A percentile compares a stretch with the other conserved stretches of the same genome.
Evolutionary conservation across 805 yeast species (phyloP).

Genomic region (Candida nemodendra): DNA sequence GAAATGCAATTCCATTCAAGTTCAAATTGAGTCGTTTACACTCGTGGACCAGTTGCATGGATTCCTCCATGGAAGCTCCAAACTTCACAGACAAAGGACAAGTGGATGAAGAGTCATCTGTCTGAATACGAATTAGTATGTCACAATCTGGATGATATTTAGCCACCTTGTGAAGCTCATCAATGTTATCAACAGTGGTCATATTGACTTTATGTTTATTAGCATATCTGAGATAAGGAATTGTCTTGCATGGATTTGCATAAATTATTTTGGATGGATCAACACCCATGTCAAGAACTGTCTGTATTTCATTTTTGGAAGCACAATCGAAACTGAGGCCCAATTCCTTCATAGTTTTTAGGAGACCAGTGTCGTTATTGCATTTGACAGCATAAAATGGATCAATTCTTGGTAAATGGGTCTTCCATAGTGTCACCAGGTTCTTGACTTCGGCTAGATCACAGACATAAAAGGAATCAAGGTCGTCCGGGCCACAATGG

Average conservation of each 20-base stretch:
- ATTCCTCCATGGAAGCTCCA: conserved; percentile 68
- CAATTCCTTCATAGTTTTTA: conserved; percentile 52
- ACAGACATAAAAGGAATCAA: conserved; percentile 84
- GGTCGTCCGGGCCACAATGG: conserved; percentile 57
- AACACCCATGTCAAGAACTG: conserved; percentile 60
- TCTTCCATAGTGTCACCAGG: conserved; percentile 62
- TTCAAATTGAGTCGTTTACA: conserved; percentile 63
- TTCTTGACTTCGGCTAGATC: conserved; percentile 73
- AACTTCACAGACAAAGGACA: conserved; percentile 86
- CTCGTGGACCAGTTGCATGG: conserved; percentile 52
- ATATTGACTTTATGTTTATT: conserved; percentile 51
- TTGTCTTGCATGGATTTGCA: conserved; percentile 94
- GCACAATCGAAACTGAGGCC: conserved; percentile 94
- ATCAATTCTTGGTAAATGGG: conserved; percentile 64
- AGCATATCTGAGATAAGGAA: conserved; percentile 76
- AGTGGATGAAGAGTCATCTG: conserved; percentile 85
- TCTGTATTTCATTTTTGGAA: conserved; percentile 77
- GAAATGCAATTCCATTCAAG: conserved; percentile 88
- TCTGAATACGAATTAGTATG: conserved; percentile 75
- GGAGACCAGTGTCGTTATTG: conserved; percentile 67
- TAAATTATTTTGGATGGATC: conserved; percentile 69
- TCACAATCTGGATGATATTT: conserved; percentile 66
- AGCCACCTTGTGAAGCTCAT: conserved; percentile 75
- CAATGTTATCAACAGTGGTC: conserved; percentile 88
- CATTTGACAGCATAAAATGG: conserved; percentile 97